Evolutionary conservation across 1,284 basidiomycete species (phyloP).

Genomic region (Sanghuangporus baumii): DNA sequence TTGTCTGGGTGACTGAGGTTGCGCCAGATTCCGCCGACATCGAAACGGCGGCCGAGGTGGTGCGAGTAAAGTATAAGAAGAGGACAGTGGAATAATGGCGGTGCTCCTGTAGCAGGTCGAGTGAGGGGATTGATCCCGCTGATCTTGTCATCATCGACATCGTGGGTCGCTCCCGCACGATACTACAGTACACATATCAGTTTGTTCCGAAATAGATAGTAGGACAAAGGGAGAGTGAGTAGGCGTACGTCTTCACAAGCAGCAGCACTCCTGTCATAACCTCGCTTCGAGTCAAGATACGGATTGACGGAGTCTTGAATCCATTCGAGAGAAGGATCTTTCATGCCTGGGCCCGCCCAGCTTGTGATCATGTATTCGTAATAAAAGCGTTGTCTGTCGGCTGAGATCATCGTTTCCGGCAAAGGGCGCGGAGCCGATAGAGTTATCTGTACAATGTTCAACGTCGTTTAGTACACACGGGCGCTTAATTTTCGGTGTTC

Average conservation of each 20-base stretch:
- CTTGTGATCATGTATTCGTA: conserved; percentile 19
- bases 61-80: conserved; percentile 22
- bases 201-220: background rate
- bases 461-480: background rate
- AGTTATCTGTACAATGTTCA: conserved; percentile 19
- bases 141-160: conserved; percentile 19
- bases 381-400: conserved; percentile 22
- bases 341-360: conserved; percentile 20
- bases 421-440: conserved; percentile 25
- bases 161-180: conserved; percentile 23
- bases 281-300: conserved; percentile 19
- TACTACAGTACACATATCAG: conserved; percentile 16
- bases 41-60: conserved; percentile 22
- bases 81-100: conserved; percentile 10
- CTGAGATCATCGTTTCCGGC: conserved; percentile 24
- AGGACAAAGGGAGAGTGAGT: background rate
- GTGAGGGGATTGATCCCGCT: conserved; percentile 19
- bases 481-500: too few species aligned
- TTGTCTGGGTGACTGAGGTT: conserved; percentile 17
- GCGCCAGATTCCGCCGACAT: conserved; percentile 24
- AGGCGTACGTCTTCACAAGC: conserved; percentile 23
- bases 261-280: conserved; percentile 19
- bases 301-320: conserved; percentile 21
- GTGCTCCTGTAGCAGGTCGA: background rate
- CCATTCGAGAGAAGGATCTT: conserved; percentile 18